phyloP scores from a whole-genome alignment of 179 eudicot species.

The Heliamphora pulchella region DNA sequence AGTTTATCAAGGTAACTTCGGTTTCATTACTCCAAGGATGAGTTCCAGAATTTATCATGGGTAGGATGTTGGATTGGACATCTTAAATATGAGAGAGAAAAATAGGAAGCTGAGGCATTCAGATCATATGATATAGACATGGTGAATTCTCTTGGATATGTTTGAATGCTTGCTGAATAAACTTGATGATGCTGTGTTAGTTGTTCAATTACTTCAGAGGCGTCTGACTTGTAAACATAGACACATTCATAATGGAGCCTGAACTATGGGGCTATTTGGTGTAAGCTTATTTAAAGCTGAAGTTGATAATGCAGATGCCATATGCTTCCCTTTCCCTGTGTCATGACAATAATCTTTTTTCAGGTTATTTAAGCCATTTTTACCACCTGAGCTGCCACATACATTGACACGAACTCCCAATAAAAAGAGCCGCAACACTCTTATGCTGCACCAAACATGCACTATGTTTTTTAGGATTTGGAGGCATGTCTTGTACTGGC shows the following conservation, averaged over 20 bases:
- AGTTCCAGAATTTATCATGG: background rate
- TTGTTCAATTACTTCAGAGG: background rate
- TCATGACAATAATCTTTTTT: too few relatives aligned
- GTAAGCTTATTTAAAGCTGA: too few relatives aligned
- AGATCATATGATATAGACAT: background rate
- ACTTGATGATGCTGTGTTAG: background rate
- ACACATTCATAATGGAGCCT: background rate
- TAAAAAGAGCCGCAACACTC: too few relatives aligned
- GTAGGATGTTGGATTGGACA: conserved; percentile 1
- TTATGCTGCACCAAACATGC: background rate
- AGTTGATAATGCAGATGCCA: too few relatives aligned
- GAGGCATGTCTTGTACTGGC: background rate
- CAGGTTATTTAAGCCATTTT: too few relatives aligned
- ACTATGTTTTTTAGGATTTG: background rate
- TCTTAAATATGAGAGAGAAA: background rate
- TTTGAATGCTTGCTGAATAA: background rate
- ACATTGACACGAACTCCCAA: too few relatives aligned
- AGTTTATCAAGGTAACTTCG: background rate
- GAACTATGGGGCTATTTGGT: background rate
- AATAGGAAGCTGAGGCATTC: conserved; percentile 1
- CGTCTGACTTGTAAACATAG: background rate
- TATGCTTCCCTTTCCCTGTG: too few relatives aligned
- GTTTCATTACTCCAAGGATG: background rate
- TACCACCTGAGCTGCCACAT: too few relatives aligned
- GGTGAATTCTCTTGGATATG: background rate